phyloP scores from a whole-genome alignment of 345 rosid genomes.

The Heritiera fomes region DNA sequence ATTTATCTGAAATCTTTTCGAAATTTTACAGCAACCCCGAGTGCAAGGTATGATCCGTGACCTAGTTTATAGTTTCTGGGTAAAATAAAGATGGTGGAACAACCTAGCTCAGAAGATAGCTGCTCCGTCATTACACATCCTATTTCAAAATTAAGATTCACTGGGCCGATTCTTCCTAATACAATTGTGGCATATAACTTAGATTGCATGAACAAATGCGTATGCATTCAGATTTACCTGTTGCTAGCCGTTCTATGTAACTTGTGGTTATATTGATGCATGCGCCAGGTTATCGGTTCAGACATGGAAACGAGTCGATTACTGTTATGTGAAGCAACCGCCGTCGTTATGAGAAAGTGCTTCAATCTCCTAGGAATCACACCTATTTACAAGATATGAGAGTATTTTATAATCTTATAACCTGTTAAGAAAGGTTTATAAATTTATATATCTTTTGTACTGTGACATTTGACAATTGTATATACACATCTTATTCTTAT shows the following conservation, averaged over 20 bases:
- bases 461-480: background rate
- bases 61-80: background rate
- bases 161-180: background rate
- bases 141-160: background rate
- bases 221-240: background rate
- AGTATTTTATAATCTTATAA: conserved; percentile 1
- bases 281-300: conserved; percentile 73
- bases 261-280: conserved; percentile 15
- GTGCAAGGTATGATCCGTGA: conserved; percentile 55
- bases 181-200: background rate
- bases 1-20: conserved; percentile 68
- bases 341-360: conserved; percentile 87
- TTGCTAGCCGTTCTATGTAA: background rate
- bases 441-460: background rate
- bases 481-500: background rate
- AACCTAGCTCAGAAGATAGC: background rate
- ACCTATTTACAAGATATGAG: conserved; percentile 86
- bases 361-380: conserved; percentile 81
- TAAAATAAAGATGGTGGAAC: background rate
- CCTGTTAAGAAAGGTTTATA: conserved; percentile 6
- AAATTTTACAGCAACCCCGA: conserved; percentile 67
- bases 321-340: conserved; percentile 86
- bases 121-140: background rate
- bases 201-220: background rate
- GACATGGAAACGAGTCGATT: conserved; percentile 81